These are phyloP conservation scores for Aureobasidium sp. DNA, from an alignment of 2,329 filamentous ascomycete species.

Conservation along the genomic window DNA sequence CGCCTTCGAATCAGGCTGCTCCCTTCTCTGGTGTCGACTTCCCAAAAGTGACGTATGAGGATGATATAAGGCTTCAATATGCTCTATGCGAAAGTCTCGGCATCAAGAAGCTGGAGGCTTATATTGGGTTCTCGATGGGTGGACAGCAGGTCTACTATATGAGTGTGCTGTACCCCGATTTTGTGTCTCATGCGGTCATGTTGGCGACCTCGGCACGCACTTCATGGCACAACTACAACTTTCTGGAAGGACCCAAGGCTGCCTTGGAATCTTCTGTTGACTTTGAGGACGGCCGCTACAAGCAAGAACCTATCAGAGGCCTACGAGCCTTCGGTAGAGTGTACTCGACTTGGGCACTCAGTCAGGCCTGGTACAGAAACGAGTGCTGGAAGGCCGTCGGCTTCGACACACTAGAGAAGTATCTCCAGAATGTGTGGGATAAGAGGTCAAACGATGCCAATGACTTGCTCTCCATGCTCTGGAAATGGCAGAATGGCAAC, in stretches of 20 bases:
- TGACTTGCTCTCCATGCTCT: conserved; percentile 29
- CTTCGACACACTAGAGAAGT: conserved; percentile 22
- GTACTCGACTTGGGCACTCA: conserved; percentile 33
- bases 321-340: conserved; percentile 29
- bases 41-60: conserved; percentile 38
- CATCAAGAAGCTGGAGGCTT: conserved; percentile 35
- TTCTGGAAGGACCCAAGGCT: conserved; percentile 45
- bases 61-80: conserved; percentile 45
- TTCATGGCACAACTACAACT: conserved; percentile 44
- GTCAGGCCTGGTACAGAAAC: conserved; percentile 32
- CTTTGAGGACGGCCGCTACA: conserved; percentile 30
- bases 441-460: conserved; percentile 21
- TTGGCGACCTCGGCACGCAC: conserved; percentile 45
- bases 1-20: conserved; percentile 39
- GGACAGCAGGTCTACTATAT: conserved; percentile 47
- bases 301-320: conserved; percentile 21
- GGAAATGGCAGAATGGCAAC: conserved; percentile 36
- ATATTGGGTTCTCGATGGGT: conserved; percentile 51
- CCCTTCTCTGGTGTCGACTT: conserved; percentile 29
- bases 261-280: conserved; percentile 37
- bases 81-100: conserved; percentile 34
- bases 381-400: conserved; percentile 28
- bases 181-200: conserved; percentile 37
- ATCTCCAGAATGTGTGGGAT: conserved; percentile 24
- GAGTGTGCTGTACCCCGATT: conserved; percentile 41